Evolutionary conservation across 257 asterid genomes (phyloP), one percentile per base, ranked within the genome.

Genomic region (Paraleonurus japonicus): DNA sequence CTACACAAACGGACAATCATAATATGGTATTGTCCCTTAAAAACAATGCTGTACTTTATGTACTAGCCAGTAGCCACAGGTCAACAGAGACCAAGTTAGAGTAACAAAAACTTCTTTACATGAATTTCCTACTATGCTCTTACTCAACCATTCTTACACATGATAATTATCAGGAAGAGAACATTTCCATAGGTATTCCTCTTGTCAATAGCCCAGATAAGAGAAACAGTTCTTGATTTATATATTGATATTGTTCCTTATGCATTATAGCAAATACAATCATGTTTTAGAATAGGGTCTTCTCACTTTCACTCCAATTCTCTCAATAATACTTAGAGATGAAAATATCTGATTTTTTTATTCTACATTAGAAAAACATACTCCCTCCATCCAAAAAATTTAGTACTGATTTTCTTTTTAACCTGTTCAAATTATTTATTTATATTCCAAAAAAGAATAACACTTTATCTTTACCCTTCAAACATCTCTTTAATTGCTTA

Each of bases 131-230:
- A 6, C 7, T 5, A 54, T 28, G 26, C 17, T 55, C 23, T 12
- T 13, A 28, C 57, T 58, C 10, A 11, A 4, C 65, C 65, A 69
- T 47, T 64, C n/a, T 55, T 24, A 63, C 59, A 55, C 68, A 67
- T 48, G 32, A 24, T 43, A 48, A 68, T n/a, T 32, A 61, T 62
- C 65, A 72, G 41, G 48, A 54, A 24, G 57, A 60, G 26, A 67
- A 55, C 43, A 30, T 16, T 73, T 63, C 20, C 20, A 64, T 33
- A 7, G 19, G 32, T 48, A 37, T 61, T 39, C 15, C 27, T 43
- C 17, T 8, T 23, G 69, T 17, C 33, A 15, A 45, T 23, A 48
- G 64, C 50, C 33, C 9, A 19, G 11, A 19, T 9, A 68, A 61
- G 16, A 9, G 7, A 12, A 61, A 24, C 65, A 24, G 12, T 41